Evolutionary conservation across 2,329 filamentous ascomycete genomes (phyloP), one percentile per base, ranked within the genome.

Genomic region (Scedosporium minutisporum): DNA sequence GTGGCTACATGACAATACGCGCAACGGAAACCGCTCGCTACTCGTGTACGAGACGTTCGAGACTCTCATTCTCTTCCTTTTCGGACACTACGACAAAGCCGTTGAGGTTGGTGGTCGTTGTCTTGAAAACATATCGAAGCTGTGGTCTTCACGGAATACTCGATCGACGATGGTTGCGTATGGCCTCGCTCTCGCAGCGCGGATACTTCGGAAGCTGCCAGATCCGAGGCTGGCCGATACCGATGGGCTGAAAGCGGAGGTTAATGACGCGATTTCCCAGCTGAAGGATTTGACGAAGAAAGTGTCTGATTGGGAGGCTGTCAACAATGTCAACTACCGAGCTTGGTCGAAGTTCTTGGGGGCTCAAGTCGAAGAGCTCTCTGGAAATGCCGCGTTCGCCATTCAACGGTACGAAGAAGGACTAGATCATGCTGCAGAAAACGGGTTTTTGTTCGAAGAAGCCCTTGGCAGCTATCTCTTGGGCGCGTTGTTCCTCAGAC

Each of bases 381-480:
- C 77, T 4, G 74, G 74, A 6, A 75, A 87, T 41, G 80, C 85
- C 64, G 85, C 83, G 3, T 69, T 73, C 2, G 85, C 87, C 6
- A 78, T 92, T 41, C 76, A 76, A 25, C 76, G 82, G 55, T 93
- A 91, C 68, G 90, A 93, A 70, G 79, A 84, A 65, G 85, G 87
- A 6, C 74, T 92, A 63, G 88, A 93, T 67, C 89, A 92, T 68
- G 84, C 87, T 12, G 80, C 88, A 21, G 80, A 88, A 62, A 81
- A 90, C 67, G 80, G 80, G 53, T 88, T 89, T 65, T 69, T 82
- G 2, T 82, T 91, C 59, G 89, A 93, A 64, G 88, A 92, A 71
- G 89, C 87, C 0, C 77, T 91, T 1, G 84, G 85, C 16, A 88
- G 89, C 69, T 89, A 90, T 69, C 77, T 92, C 33, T 88, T 92